Evolutionary conservation across 805 yeast species (phyloP).

Genomic region (Candida maesae): DNA sequence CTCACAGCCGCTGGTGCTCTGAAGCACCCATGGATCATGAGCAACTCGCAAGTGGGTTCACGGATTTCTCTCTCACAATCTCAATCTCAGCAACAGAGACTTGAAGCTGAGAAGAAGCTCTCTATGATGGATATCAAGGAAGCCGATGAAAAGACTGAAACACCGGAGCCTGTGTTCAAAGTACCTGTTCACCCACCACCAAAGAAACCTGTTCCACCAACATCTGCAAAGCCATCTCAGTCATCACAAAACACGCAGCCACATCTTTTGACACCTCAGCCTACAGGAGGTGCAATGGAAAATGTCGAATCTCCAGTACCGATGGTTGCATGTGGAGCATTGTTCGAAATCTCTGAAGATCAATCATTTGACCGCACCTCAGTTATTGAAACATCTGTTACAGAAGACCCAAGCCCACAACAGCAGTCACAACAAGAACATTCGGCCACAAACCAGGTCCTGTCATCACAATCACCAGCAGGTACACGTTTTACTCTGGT

Average conservation of each 20-base stretch:
- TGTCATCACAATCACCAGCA: slow-evolving; percentile 34
- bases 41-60: slow-evolving; percentile 22
- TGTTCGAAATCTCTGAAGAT: slow-evolving; percentile 13
- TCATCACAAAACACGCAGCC: slow-evolving; percentile 6
- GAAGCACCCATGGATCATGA: slow-evolving; percentile 72
- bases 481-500: slow-evolving; percentile 63
- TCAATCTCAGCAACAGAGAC: slow-evolving; percentile 57
- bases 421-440: not conserved
- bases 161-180: slow-evolving; percentile 21
- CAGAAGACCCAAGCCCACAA: not conserved
- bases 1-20: slow-evolving; percentile 75
- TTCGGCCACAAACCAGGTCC: not conserved
- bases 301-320: no score
- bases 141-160: not conserved
- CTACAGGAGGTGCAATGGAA: not conserved
- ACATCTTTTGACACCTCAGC: slow-evolving; percentile 4
- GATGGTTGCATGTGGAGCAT: no score
- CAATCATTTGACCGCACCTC: slow-evolving; percentile 23
- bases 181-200: slow-evolving; percentile 18
- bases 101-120: slow-evolving; percentile 24
- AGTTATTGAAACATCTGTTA: slow-evolving; percentile 10
- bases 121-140: slow-evolving; percentile 2
- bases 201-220: slow-evolving; percentile 2
- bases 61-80: slow-evolving; percentile 66
- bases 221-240: slow-evolving; percentile 4